A percentile compares a stretch with the other conserved stretches of the same genome.
Conservation (phyloP, 1,284 basidiomycete genomes). For the Sanghuangporus baumii region DNA sequence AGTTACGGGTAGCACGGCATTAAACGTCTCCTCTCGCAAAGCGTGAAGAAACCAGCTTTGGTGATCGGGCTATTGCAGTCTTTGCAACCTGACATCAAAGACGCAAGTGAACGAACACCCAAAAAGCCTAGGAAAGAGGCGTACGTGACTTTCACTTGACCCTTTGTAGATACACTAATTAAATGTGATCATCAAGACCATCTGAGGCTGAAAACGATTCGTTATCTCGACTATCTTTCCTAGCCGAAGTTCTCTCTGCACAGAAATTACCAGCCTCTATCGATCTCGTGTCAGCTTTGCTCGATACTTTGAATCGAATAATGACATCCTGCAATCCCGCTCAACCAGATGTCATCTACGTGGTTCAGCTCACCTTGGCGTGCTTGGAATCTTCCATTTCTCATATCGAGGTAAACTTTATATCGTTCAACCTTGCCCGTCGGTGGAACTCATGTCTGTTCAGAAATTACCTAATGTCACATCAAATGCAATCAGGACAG, state of each 20-base stretch:
- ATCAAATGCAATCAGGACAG: conserved; percentile 57
- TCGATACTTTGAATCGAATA: conserved; percentile 71
- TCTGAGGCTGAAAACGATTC: conserved; percentile 22
- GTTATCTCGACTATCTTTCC: conserved; percentile 44
- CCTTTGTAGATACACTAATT: neutral
- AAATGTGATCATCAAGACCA: neutral
- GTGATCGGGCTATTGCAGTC: conserved; percentile 55
- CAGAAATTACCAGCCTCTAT: conserved; percentile 61
- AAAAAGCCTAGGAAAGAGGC: conserved; percentile 58
- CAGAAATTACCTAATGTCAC: conserved; percentile 43
- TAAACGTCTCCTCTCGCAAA: conserved; percentile 42
- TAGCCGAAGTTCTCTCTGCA: conserved; percentile 70
- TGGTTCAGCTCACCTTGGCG: conserved; percentile 84
- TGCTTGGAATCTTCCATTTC: conserved; percentile 69
- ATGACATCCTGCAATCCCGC: conserved; percentile 46
- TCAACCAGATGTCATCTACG: conserved; percentile 66
- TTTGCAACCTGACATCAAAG: conserved; percentile 41
- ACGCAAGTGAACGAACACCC: conserved; percentile 40
- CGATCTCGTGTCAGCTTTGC: conserved; percentile 65
- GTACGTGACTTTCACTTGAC: conserved; percentile 35
- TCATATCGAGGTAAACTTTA: conserved; percentile 44
- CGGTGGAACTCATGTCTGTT: neutral
- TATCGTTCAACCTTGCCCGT: conserved; percentile 12
- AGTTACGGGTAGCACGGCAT: conserved; percentile 31
- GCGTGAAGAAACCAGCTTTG: conserved; percentile 46